A percentile compares a stretch with the other conserved stretches of the same genome.
Evolutionary conservation across 441 rosid genomes (phyloP).

Genomic region (Pelargonium fulgidum): DNA sequence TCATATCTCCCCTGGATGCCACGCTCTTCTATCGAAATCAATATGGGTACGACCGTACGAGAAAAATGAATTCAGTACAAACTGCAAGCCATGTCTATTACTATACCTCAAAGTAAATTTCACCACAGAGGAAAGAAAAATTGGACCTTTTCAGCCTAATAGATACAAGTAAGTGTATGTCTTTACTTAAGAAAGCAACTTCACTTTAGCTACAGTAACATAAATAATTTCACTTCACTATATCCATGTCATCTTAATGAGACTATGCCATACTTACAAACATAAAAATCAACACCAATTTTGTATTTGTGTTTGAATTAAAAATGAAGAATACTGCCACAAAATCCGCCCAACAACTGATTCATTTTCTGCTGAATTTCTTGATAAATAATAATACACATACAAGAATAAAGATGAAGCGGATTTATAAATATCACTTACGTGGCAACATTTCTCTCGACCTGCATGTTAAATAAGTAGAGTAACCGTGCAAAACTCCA

Average conservation of each 20-base stretch:
- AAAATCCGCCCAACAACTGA: not conserved
- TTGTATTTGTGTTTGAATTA: too few relatives aligned
- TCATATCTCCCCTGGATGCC: not conserved
- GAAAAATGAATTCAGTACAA: not conserved
- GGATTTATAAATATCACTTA: conserved; percentile 35
- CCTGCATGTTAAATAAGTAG: conserved; percentile 77
- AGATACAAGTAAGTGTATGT: not conserved
- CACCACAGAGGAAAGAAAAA: not conserved
- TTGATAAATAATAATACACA: not conserved
- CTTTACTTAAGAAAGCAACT: not conserved
- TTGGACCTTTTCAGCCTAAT: not conserved
- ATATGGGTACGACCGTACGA: not conserved
- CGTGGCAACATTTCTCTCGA: conserved; percentile 90
- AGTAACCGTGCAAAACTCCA: conserved; percentile 69
- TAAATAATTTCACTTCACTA: too few relatives aligned
- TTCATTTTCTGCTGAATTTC: not conserved
- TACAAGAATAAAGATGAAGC: not conserved
- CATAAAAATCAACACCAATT: too few relatives aligned
- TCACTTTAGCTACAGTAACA: too few relatives aligned
- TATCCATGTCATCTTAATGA: too few relatives aligned
- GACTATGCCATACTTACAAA: not conserved
- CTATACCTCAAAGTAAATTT: not conserved
- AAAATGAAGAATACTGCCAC: not conserved
- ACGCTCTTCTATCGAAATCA: not conserved
- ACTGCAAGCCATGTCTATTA: not conserved